phyloP scores from a whole-genome alignment of 2,329 filamentous ascomycete genomes.

The Colletotrichum graminicola region DNA sequence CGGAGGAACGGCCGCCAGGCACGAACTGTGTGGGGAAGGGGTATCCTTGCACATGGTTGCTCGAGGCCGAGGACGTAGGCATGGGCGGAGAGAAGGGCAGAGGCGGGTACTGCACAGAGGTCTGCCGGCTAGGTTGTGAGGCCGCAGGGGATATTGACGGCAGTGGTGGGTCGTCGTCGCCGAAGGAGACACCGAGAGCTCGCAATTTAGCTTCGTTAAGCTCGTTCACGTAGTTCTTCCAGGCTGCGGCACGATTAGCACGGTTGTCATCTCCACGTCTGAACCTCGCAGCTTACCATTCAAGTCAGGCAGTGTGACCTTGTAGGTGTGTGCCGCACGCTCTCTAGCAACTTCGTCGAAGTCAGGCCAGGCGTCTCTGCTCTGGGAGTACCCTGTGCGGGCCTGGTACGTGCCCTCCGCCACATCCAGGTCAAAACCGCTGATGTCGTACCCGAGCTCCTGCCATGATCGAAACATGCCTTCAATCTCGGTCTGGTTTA shows the following conservation, averaged over 20 bases:
- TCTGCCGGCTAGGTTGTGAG: constrained; percentile 73
- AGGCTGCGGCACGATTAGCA: constrained; percentile 56
- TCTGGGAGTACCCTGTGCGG: constrained; percentile 68
- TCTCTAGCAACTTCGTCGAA: constrained; percentile 69
- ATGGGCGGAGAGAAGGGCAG: constrained; percentile 87
- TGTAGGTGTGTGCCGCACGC: constrained; percentile 64
- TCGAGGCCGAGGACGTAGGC: constrained; percentile 81
- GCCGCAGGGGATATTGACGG: constrained; percentile 75
- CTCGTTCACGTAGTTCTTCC: constrained; percentile 83
- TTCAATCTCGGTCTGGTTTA: constrained; percentile 67
- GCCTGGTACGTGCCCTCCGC: constrained; percentile 36
- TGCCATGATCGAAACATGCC: constrained; percentile 76
- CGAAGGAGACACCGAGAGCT: constrained; percentile 87
- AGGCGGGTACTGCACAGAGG: constrained; percentile 80
- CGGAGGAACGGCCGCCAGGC: constrained; percentile 69
- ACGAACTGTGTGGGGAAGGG: constrained; percentile 71
- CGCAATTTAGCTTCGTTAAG: constrained; percentile 92
- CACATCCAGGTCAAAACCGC: constrained; percentile 74
- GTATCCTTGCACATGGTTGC: constrained; percentile 72
- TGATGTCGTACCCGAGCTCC: constrained; percentile 75
- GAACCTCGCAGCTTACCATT: constrained; percentile 59
- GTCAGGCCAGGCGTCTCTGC: constrained; percentile 76
- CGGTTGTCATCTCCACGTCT: neutral
- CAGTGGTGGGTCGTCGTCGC: constrained; percentile 76
- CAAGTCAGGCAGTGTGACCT: constrained; percentile 77